phyloP scores from a whole-genome alignment of 495 filamentous ascomycete species.

The Beverwykella pulmonaria region DNA sequence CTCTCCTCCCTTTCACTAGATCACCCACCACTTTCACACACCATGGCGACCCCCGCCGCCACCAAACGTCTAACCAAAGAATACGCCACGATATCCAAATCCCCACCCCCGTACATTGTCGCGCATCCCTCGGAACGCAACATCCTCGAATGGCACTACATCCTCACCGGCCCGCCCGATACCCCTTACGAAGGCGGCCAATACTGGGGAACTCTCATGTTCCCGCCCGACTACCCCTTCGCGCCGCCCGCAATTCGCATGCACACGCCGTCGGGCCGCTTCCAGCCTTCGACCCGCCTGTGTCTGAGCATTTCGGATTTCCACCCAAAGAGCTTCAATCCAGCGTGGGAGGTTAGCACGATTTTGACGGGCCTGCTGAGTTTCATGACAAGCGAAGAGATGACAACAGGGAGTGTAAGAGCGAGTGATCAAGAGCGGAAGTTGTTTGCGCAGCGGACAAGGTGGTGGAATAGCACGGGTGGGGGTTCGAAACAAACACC shows the following conservation, averaged over 20 bases:
- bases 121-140: slow-evolving; percentile 94
- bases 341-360: slow-evolving; percentile 97
- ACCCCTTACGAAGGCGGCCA: slow-evolving; percentile 95
- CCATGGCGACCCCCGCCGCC: slow-evolving; percentile 47
- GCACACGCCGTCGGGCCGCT: slow-evolving; percentile 95
- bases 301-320: slow-evolving; percentile 96
- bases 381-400: slow-evolving; percentile 98
- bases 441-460: slow-evolving; percentile 72
- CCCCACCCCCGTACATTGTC: slow-evolving; percentile 88
- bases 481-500: slow-evolving; percentile 68
- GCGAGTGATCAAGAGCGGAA: slow-evolving; percentile 77
- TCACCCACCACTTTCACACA: slow-evolving; percentile 5
- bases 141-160: slow-evolving; percentile 99
- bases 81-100: slow-evolving; percentile 88
- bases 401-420: slow-evolving; percentile 93
- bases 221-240: slow-evolving; percentile 95
- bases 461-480: slow-evolving; percentile 98
- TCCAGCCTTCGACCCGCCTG: slow-evolving; percentile 87
- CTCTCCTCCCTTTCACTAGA: too few species aligned
- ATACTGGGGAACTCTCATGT: slow-evolving; percentile 97
- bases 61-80: slow-evolving; percentile 74
- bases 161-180: slow-evolving; percentile 90
- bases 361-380: slow-evolving; percentile 92
- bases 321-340: slow-evolving; percentile 96
- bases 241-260: slow-evolving; percentile 96